Base-by-base conservation (phyloP, 2,329 filamentous ascomycete genomes). In the Pezicula radicicola region DNA sequence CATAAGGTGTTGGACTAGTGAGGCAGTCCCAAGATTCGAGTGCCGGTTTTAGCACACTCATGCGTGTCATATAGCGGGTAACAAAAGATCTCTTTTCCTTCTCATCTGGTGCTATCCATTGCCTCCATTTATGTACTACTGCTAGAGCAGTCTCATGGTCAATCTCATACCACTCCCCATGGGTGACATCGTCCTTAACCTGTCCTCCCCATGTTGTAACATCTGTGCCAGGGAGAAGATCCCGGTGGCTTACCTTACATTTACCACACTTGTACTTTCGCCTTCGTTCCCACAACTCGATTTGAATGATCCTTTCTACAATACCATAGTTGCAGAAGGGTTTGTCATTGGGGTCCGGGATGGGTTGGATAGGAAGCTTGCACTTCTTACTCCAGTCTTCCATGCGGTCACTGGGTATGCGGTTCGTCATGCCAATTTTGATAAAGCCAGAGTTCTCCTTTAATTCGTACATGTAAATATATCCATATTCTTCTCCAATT, bases 81-180 rank as follows among this genome's bases (percentile, higher is more conserved):
- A 7, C 6, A n/a, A 40, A n/a, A 40, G 37, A 18, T 18, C 3
- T 40, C 13, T 8, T 40, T 40, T 40, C 37, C 6, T 8, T 15
- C 37, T 40, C 19, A 18, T 40, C 37, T n/a, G 37, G 37, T 40
- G 80, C 81, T 21, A 53, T 27, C 51, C 53, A 55, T 10, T 44
- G 28, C n/a, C 50, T 46, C 47, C 53, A 55, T 35, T 33, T 51
- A 27, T 53, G 25, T 10, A 53, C 30, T 15, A 53, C 48, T 41
- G 50, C 44, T 21, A 50, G 15, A 15, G 53, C 53, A 16, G 37
- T 8, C 35, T 18, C 6, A 19, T 48, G 41, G 3, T 36, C 21
- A 28, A 50, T 46, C 25, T 53, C 44, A 9, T 46, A 53, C 50
- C 53, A 52, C 25, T 53, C 53, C 4, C 10, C 25, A 41, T 53